Evolutionary conservation across 148 eudicot species (phyloP).

Genomic region (Cornus florida): DNA sequence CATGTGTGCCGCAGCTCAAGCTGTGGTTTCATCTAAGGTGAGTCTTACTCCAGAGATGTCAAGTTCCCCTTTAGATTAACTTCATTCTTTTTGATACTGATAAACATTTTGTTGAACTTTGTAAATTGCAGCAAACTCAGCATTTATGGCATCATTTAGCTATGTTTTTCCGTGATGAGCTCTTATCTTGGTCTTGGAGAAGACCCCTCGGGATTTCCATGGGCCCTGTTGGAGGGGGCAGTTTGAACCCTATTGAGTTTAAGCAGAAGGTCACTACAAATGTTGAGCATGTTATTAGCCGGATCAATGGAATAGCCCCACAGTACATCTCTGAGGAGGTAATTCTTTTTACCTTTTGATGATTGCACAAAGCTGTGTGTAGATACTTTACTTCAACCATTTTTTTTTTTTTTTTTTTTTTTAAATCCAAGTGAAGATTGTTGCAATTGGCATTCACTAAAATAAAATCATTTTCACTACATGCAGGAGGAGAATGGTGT

Average conservation of each 20-base stretch:
- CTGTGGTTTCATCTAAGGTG: conserved; percentile 90
- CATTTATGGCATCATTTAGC: conserved; percentile 97
- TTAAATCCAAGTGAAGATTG: too few relatives aligned
- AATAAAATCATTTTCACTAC: too few relatives aligned
- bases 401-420: too few relatives aligned
- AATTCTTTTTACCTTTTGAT: conserved; percentile 10
- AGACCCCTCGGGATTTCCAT: conserved; percentile 87
- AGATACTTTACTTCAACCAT: neutral
- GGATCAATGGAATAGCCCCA: conserved; percentile 77
- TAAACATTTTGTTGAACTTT: conserved; percentile 2
- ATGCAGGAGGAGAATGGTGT: conserved; percentile 81
- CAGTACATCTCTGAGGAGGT: conserved; percentile 91
- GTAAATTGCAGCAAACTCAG: conserved; percentile 74
- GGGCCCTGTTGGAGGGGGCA: conserved; percentile 72
- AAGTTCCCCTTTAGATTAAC: neutral
- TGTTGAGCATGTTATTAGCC: conserved; percentile 70
- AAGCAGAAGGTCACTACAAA: conserved; percentile 80
- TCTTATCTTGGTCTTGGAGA: conserved; percentile 98
- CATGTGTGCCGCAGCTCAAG: conserved; percentile 95
- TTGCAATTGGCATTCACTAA: too few relatives aligned
- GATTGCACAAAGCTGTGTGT: neutral
- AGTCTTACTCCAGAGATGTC: conserved; percentile 11
- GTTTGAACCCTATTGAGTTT: conserved; percentile 76
- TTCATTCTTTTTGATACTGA: neutral
- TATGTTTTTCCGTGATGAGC: conserved; percentile 99